phyloP scores from a whole-genome alignment of 352 stramenopile species.

The Globisporangium sylvaticum region DNA sequence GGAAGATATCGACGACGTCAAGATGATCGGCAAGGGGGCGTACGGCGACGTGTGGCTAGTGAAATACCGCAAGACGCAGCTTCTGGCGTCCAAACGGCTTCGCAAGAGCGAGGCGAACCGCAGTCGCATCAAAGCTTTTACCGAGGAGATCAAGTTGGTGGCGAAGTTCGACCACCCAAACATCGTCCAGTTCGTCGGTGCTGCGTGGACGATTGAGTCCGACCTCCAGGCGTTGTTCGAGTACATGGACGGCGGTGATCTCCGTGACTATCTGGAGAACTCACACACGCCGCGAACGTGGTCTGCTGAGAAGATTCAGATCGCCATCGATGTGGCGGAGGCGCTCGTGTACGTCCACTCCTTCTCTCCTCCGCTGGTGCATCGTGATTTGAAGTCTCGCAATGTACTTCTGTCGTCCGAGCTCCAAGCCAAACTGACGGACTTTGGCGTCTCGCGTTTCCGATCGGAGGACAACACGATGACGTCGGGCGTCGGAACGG shows the following conservation, averaged over 20 bases:
- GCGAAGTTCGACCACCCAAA: constrained; percentile 23
- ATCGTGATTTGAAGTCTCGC: constrained; percentile 36
- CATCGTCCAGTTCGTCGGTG: constrained; percentile 41
- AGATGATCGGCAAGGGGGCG: background rate
- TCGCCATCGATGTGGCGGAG: constrained; percentile 21
- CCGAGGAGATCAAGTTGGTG: constrained; percentile 23
- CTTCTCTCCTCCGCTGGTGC: constrained; percentile 28
- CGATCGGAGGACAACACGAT: too few relatives aligned
- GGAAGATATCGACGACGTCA: constrained; percentile 11
- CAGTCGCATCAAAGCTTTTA: background rate
- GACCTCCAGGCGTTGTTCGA: constrained; percentile 59
- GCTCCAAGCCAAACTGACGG: constrained; percentile 40
- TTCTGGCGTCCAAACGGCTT: background rate
- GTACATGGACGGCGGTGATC: constrained; percentile 55
- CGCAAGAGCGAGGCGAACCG: background rate
- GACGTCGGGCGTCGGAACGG: too few relatives aligned
- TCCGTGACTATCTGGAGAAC: constrained; percentile 31
- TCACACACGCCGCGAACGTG: background rate
- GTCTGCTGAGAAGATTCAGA: constrained; percentile 2
- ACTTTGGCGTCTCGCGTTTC: too few relatives aligned
- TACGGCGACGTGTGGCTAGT: constrained; percentile 13
- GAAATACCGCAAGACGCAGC: constrained; percentile 4
- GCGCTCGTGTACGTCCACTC: constrained; percentile 47
- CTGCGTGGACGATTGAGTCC: constrained; percentile 43
- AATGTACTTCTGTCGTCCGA: constrained; percentile 28